Evolutionary conservation across 345 rosid genomes (phyloP), one percentile per base, ranked within the genome.

Genomic region (Streptanthus diversifolius): DNA sequence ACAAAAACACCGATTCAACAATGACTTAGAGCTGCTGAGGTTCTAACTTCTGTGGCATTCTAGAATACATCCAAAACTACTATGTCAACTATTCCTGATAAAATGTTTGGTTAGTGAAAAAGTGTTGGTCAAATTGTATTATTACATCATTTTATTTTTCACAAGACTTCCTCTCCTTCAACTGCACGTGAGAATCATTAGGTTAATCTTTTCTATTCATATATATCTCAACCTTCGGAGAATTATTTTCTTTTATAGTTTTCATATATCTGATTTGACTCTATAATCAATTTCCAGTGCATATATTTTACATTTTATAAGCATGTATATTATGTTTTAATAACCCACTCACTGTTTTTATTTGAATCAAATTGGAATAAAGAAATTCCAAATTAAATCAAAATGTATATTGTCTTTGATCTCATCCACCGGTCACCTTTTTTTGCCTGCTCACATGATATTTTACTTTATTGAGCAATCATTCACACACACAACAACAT

Each of bases 401-500:
- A 37, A 22, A 24, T 63, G 37, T 43, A 17, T 21, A 48, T 39
- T 19, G 55, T 52, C 37, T 17, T 61, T 72, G 15, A 55, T 56
- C 48, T 64, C 36, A 62, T 55, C 49, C 47, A 25, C 30, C 12
- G 24, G 10, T 45, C 27, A 48, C 67, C 47, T 37, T 69, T 60
- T 60, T 68, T 41, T n/a, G 8, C 62, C 41, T 68, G 62, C 12
- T 52, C 74, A 61, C 59, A 62, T 68, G 60, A 62, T 7, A 43
- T 30, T 62, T 62, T 69, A 51, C 70, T 56, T 69, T 76, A 44
- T 54, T 15, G 53, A 45, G 60, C 79, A 70, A 69, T 69, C 66
- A 76, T 76, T 76, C 75, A 74, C 68, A 67, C 44, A 63, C 53
- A 43, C 43, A 60, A 18, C 40, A 74, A 44, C 65, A 76, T 43